phyloP scores from a whole-genome alignment of 2,329 filamentous ascomycete genomes.

The Grosmannia serpens region DNA sequence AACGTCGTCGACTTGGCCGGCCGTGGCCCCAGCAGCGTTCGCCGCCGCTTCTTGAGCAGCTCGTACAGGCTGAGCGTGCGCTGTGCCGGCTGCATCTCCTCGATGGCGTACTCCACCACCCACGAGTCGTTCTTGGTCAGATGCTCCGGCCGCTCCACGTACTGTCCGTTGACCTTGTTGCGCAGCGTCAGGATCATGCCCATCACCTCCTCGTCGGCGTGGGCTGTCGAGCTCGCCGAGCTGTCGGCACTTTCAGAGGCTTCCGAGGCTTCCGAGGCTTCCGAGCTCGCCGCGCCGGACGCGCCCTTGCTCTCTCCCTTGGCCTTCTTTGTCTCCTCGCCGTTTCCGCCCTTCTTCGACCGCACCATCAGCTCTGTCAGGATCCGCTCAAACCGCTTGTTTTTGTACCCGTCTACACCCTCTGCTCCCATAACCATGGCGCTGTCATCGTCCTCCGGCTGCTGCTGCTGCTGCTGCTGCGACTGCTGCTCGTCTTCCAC shows the following conservation, averaged over 20 bases:
- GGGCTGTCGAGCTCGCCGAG: neutral
- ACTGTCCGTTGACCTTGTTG: slow-evolving; percentile 58
- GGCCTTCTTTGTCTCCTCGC: neutral
- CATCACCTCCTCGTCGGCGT: slow-evolving; percentile 32
- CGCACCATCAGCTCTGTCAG: slow-evolving; percentile 35
- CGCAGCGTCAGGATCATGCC: slow-evolving; percentile 57
- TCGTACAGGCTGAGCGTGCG: slow-evolving; percentile 8
- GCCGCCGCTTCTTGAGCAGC: slow-evolving; percentile 8
- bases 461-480: neutral
- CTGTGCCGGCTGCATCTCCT: slow-evolving; percentile 21
- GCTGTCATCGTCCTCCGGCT: slow-evolving; percentile 13
- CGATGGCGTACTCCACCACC: slow-evolving; percentile 68
- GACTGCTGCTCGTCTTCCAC: neutral
- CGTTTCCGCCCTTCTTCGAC: slow-evolving; percentile 15
- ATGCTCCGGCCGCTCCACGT: slow-evolving; percentile 47
- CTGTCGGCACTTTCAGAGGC: neutral
- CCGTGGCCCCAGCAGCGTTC: neutral
- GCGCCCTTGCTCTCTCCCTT: neutral
- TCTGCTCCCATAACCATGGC: neutral
- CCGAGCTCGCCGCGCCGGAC: neutral
- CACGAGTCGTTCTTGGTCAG: slow-evolving; percentile 40
- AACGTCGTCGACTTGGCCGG: slow-evolving; percentile 1
- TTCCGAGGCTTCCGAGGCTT: neutral
- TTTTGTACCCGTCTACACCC: slow-evolving; percentile 19
- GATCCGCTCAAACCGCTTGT: slow-evolving; percentile 39